Conservation (phyloP, 2,329 filamentous ascomycete genomes). For the Pseudogymnoascus sp. region DNA sequence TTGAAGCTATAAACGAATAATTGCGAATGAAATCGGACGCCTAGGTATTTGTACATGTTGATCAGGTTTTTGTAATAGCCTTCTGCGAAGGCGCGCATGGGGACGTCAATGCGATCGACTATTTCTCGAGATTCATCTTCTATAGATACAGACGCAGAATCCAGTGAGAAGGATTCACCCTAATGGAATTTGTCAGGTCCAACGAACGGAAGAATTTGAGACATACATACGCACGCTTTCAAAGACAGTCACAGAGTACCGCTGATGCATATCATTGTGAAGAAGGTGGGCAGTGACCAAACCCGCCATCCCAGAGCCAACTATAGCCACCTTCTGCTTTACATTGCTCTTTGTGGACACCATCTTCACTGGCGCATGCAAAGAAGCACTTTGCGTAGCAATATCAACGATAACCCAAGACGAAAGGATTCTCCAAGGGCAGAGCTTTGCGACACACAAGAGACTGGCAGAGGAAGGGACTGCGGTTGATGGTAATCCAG, state of each 20-base stretch:
- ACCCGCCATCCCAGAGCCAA: constrained; percentile 42
- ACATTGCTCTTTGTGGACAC: constrained; percentile 7
- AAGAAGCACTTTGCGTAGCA: neutral
- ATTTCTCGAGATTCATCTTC: constrained; percentile 17
- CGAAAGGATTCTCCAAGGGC: neutral
- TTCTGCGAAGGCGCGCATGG: constrained; percentile 43
- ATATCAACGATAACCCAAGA: neutral
- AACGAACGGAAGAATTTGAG: neutral
- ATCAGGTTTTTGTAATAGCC: constrained; percentile 48
- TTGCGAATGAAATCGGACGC: constrained; percentile 40
- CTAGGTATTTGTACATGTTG: constrained; percentile 47
- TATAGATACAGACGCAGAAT: constrained; percentile 36
- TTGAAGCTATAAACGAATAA: constrained; percentile 46
- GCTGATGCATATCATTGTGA: constrained; percentile 30
- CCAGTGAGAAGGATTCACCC: constrained; percentile 36
- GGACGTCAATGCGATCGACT: constrained; percentile 36
- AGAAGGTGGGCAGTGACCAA: constrained; percentile 39
- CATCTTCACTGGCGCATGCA: constrained; percentile 8
- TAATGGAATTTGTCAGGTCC: constrained; percentile 19
- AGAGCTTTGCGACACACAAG: neutral
- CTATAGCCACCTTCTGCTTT: constrained; percentile 33
- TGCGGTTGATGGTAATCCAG: neutral
- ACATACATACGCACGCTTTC: constrained; percentile 33
- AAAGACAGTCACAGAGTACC: constrained; percentile 37
- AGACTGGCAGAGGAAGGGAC: neutral